Conservation (phyloP, 2,329 filamentous ascomycete species). For the Neofusicoccum laricinum region DNA sequence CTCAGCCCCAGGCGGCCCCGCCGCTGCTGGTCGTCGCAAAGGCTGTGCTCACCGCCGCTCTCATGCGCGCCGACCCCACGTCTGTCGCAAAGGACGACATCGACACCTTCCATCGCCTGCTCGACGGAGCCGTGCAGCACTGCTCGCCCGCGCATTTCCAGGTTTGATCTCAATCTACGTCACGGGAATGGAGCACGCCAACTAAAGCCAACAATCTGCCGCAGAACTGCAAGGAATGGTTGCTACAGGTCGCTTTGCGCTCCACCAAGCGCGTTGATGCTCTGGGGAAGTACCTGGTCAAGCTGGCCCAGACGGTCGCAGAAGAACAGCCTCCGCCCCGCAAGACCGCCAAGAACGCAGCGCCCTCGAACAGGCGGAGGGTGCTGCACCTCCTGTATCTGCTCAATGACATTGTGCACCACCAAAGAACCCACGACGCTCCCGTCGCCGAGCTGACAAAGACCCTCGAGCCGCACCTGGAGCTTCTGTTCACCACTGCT, state of each 20-base stretch:
- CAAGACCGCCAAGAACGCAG: not conserved
- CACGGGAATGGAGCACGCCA: not conserved
- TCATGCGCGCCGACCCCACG: slow-evolving; percentile 9
- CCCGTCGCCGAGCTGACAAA: slow-evolving; percentile 45
- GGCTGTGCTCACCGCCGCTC: slow-evolving; percentile 3
- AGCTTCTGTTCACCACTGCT: slow-evolving; percentile 59
- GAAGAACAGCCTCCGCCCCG: slow-evolving; percentile 22
- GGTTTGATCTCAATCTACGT: slow-evolving; percentile 15
- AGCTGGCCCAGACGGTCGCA: slow-evolving; percentile 59
- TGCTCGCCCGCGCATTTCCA: slow-evolving; percentile 17
- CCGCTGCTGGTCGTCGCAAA: slow-evolving; percentile 4
- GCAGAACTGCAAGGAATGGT: slow-evolving; percentile 86
- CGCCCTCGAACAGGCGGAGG: slow-evolving; percentile 63
- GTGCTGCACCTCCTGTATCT: slow-evolving; percentile 75
- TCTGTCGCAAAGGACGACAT: slow-evolving; percentile 5
- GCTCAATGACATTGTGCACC: slow-evolving; percentile 71
- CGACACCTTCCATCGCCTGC: slow-evolving; percentile 11
- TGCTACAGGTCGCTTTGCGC: slow-evolving; percentile 66
- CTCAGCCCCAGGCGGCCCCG: not conserved
- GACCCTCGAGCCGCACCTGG: slow-evolving; percentile 57
- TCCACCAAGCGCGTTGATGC: slow-evolving; percentile 65
- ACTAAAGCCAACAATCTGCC: slow-evolving; percentile 5
- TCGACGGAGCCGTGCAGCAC: slow-evolving; percentile 6
- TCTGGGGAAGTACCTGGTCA: slow-evolving; percentile 72
- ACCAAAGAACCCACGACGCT: not conserved